Conservation (phyloP, 805 yeast species). For the Candida saitoana region DNA sequence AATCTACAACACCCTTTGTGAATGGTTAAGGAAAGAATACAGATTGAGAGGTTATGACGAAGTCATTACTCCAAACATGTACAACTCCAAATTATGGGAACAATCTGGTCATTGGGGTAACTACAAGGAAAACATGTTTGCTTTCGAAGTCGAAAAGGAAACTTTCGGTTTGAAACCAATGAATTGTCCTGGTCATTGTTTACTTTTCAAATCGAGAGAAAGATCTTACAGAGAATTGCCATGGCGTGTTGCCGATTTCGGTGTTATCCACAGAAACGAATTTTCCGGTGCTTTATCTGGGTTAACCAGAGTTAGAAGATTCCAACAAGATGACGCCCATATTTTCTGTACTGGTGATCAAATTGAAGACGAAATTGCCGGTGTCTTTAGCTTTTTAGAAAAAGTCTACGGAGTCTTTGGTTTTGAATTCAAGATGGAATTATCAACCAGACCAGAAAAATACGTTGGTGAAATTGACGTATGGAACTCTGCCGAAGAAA, state of each 20-base stretch:
- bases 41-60: conserved; percentile 94
- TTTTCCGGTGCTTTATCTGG: conserved; percentile 88
- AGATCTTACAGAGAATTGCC: conserved; percentile 96
- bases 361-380: conserved; percentile 79
- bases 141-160: conserved; percentile 96
- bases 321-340: conserved; percentile 99
- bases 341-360: conserved; percentile 93
- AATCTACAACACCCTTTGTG: conserved; percentile 84
- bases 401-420: conserved; percentile 88
- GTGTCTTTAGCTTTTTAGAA: conserved; percentile 80
- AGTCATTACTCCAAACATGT: conserved; percentile 99
- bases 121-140: conserved; percentile 95
- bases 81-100: conserved; percentile 95
- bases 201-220: conserved; percentile 86
- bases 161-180: conserved; percentile 90
- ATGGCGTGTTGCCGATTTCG: conserved; percentile 98
- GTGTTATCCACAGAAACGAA: conserved; percentile 96
- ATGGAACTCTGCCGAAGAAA: conserved; percentile 89
- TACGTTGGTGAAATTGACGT: conserved; percentile 91
- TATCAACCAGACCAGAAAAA: conserved; percentile 96
- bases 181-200: conserved; percentile 91
- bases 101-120: conserved; percentile 98
- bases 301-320: conserved; percentile 94
- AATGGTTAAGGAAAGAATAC: conserved; percentile 78
- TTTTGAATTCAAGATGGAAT: conserved; percentile 92